Evolutionary conservation across 441 rosid species (phyloP).

Genomic region (Arabidopsis hybrid): DNA sequence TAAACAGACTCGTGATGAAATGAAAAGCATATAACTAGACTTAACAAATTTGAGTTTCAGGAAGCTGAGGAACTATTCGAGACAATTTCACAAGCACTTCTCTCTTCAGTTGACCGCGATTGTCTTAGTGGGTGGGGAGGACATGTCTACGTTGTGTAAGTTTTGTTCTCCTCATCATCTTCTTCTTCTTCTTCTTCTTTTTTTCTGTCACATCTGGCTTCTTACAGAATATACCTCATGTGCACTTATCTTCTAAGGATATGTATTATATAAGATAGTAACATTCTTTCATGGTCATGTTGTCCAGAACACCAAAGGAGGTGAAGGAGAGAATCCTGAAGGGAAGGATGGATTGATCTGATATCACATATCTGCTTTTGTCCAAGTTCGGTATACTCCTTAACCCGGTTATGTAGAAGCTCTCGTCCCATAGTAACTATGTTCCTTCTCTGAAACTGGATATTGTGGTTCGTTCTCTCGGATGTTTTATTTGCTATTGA

Average conservation of each 20-base stretch:
- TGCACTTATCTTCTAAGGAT: not conserved
- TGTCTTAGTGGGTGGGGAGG: slow-evolving; percentile 99
- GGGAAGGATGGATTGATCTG: slow-evolving; percentile 89
- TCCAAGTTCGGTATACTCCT: slow-evolving; percentile 18
- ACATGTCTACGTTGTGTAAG: slow-evolving; percentile 95
- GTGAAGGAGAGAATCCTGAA: slow-evolving; percentile 81
- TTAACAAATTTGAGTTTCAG: slow-evolving; percentile 46
- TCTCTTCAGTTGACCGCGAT: slow-evolving; percentile 93
- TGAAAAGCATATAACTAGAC: not conserved
- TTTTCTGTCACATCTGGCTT: not conserved
- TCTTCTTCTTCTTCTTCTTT: no score
- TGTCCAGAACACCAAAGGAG: slow-evolving; percentile 83
- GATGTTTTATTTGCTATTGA: not conserved
- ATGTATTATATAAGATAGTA: not conserved
- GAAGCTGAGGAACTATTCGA: slow-evolving; percentile 91
- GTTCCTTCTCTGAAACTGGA: slow-evolving; percentile 12
- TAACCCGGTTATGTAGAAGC: slow-evolving; percentile 23
- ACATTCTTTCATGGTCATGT: slow-evolving; percentile 27
- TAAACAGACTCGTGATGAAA: no score
- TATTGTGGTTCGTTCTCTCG: slow-evolving; percentile 24
- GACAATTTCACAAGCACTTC: slow-evolving; percentile 86
- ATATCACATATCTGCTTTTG: slow-evolving; percentile 19
- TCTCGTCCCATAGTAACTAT: not conserved
- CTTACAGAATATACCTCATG: not conserved
- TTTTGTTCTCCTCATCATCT: not conserved